Percentiles rank a stretch among this genome's conserved stretches.
Evolutionary conservation across 2,329 filamentous ascomycete species (phyloP).

Genomic region (Grosmannia serpens): DNA sequence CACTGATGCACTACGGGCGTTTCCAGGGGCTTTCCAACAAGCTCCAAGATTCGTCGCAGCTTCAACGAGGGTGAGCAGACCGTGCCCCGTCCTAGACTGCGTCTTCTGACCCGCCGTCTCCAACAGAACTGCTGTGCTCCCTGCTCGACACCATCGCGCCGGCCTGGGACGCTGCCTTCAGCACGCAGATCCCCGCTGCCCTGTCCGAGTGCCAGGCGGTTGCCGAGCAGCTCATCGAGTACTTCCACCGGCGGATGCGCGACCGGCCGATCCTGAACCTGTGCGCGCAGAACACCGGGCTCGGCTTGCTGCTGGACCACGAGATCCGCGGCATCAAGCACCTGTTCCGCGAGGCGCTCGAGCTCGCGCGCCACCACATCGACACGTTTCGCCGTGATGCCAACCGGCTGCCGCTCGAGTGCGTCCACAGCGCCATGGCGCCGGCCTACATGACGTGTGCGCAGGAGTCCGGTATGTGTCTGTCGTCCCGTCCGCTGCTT

Average conservation of each 20-base stretch:
- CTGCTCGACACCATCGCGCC: slow-evolving; percentile 4
- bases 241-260: slow-evolving; percentile 16
- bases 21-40: background rate
- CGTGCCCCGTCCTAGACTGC: too few relatives aligned
- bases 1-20: background rate
- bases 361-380: slow-evolving; percentile 12
- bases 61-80: slow-evolving; percentile 4
- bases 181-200: slow-evolving; percentile 11
- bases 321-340: slow-evolving; percentile 2
- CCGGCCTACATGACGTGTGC: slow-evolving; percentile 32
- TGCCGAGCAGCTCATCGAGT: slow-evolving; percentile 8
- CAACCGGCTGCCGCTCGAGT: slow-evolving; percentile 40
- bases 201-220: slow-evolving; percentile 13
- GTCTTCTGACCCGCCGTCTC: background rate
- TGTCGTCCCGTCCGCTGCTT: background rate
- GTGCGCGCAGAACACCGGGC: slow-evolving; percentile 12
- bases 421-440: slow-evolving; percentile 32
- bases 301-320: slow-evolving; percentile 11
- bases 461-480: slow-evolving; percentile 19
- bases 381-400: slow-evolving; percentile 32
- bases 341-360: background rate
- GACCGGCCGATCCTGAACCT: slow-evolving; percentile 12
- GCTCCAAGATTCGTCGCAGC: background rate
- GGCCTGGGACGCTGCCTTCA: slow-evolving; percentile 19
- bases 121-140: background rate